Evolutionary conservation across 441 rosid genomes (phyloP), one percentile per base, ranked within the genome.

Genomic region (Brassica balearica): DNA sequence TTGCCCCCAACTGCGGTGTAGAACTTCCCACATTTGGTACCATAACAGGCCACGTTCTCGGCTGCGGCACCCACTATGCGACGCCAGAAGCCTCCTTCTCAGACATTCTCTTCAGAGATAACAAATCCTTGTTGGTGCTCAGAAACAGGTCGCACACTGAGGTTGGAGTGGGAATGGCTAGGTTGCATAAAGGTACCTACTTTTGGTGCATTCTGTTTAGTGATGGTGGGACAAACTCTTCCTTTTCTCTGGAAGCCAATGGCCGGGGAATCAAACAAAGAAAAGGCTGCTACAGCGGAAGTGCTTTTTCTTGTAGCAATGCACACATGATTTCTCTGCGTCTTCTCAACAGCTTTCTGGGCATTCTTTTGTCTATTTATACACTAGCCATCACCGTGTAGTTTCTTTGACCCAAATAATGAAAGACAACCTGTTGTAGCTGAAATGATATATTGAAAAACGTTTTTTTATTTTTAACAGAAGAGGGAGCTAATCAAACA

Each of bases 341-440:
- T 65, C 82, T 75, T 60, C 51, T 74, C 22, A 67, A 62, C 79
- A 69, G 60, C 69, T 59, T 68, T 63, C 11, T 76, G 56, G 22
- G n/a, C 43, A 22, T 84, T 17, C 61, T 74, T 69, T 73, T 70
- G 58, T 61, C 46, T 86, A 53, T 75, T 82, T 60, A 73, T 71
- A 23, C 70, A 72, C 68, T 71, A 90, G 15, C 95, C 96, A 69
- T 93, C 97, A 22, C 93, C 94, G 19, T 80, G 77, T 87, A 87
- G 86, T 93, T 92, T 72, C 92, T 81, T 59, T 92, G 97, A 14
- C 99, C 98, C 9, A 97, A 95, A 79, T 87, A 95, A 80, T 93
- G 96, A 81, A 93, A 93, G 56, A 93, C 80, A 64, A 69, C 97
- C 97, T 17, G 97, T 85, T 51, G 59, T 53, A 53, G 59, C 59